A percentile compares a stretch with the other conserved stretches of the same genome.
Evolutionary conservation across 495 filamentous ascomycete genomes (phyloP).

Genomic region (Aspergillus ellipticus): DNA sequence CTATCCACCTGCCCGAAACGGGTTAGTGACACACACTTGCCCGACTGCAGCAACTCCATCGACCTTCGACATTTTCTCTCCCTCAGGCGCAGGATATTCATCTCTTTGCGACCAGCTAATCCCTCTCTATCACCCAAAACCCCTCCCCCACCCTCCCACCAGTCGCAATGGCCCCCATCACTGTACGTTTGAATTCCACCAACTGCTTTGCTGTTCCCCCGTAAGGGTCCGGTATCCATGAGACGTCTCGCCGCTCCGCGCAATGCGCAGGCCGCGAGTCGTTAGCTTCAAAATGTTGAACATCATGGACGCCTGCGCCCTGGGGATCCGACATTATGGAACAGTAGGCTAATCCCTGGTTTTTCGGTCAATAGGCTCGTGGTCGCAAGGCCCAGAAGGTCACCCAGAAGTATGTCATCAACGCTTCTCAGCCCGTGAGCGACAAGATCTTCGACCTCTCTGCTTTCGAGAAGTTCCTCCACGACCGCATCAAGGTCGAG

Average conservation of each 20-base stretch:
- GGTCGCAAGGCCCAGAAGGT: constrained; percentile 64
- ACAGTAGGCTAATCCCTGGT: constrained; percentile 83
- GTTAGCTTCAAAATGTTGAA: too few relatives aligned
- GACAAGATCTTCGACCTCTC: constrained; percentile 99
- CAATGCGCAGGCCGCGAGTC: too few relatives aligned
- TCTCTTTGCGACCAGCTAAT: constrained; percentile 52
- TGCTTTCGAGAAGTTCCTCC: constrained; percentile 98
- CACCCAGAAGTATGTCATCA: constrained; percentile 87
- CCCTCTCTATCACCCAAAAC: constrained; percentile 22
- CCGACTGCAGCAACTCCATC: constrained; percentile 29
- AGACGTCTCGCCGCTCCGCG: neutral
- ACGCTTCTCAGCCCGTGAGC: constrained; percentile 91
- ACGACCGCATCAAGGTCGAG: constrained; percentile 99
- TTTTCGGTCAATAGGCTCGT: constrained; percentile 38
- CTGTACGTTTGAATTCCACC: constrained; percentile 68
- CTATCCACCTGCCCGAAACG: constrained; percentile 16
- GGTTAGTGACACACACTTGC: constrained; percentile 28
- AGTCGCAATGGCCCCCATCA: constrained; percentile 49
- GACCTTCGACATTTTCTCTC: constrained; percentile 26
- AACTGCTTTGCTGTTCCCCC: constrained; percentile 86
- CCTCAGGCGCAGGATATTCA: constrained; percentile 56
- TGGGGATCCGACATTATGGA: constrained; percentile 54
- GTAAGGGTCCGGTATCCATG: constrained; percentile 8
- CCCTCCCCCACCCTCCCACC: constrained; percentile 21
- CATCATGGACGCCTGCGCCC: constrained; percentile 16